Evolutionary conservation across 1,139 yeast genomes (phyloP).

Genomic region (Petasospora fabianii): DNA sequence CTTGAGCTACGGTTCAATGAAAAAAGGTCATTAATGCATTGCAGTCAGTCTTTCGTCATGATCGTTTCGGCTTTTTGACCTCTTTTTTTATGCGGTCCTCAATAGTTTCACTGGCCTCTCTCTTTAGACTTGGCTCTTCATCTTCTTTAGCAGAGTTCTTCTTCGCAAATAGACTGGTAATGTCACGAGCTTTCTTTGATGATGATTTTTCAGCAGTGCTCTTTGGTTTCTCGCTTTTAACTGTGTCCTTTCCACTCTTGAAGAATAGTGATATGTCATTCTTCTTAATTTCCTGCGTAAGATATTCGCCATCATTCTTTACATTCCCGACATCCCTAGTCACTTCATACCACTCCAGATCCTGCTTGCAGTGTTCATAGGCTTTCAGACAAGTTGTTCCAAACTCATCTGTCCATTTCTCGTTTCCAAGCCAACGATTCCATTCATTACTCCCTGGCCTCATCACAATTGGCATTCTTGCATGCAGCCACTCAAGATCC

Average conservation of each 20-base stretch:
- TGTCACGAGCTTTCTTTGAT: no score
- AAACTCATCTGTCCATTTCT: slow-evolving; percentile 38
- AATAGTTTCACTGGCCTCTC: not conserved
- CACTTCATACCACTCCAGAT: slow-evolving; percentile 54
- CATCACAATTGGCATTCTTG: slow-evolving; percentile 71
- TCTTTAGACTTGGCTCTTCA: not conserved
- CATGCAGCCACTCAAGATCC: slow-evolving; percentile 65
- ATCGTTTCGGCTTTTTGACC: slow-evolving; percentile 2
- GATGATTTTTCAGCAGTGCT: not conserved
- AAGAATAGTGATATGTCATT: slow-evolving; percentile 23
- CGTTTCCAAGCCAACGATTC: slow-evolving; percentile 55
- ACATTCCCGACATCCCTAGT: slow-evolving; percentile 63
- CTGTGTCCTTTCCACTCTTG: slow-evolving; percentile 4
- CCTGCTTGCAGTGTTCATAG: slow-evolving; percentile 37
- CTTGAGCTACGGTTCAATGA: not conserved
- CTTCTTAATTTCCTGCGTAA: slow-evolving; percentile 40
- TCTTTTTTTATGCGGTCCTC: not conserved
- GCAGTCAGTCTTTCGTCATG: not conserved
- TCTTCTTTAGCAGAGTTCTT: not conserved
- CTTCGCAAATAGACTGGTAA: not conserved
- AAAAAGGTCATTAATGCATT: no score
- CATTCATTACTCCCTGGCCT: slow-evolving; percentile 55
- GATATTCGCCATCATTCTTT: slow-evolving; percentile 42
- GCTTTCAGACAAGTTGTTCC: slow-evolving; percentile 35
- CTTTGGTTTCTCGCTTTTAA: not conserved